A percentile compares a stretch with the other conserved stretches of the same genome.
Evolutionary conservation across 2,329 filamentous ascomycete genomes (phyloP).

Genomic region (Didymosphaeria variabile): DNA sequence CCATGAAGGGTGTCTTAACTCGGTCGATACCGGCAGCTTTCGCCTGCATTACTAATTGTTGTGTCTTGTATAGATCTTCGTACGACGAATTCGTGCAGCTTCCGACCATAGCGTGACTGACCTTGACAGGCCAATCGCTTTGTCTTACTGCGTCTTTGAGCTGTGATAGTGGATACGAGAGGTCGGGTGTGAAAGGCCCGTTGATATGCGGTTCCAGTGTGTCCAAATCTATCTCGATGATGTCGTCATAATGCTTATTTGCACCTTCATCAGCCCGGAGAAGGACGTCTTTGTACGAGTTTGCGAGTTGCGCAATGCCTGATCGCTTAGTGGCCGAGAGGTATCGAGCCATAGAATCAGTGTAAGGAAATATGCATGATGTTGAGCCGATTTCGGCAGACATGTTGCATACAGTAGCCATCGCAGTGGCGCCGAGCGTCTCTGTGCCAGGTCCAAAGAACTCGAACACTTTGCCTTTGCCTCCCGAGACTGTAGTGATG

Average conservation of each 20-base stretch:
- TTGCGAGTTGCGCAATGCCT: constrained; percentile 33
- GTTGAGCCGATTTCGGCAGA: constrained; percentile 51
- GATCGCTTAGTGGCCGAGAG: constrained; percentile 40
- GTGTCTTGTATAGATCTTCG: constrained; percentile 47
- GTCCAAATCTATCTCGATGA: constrained; percentile 49
- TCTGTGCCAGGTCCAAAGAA: constrained; percentile 49
- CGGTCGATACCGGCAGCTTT: constrained; percentile 37
- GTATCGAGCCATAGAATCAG: constrained; percentile 44
- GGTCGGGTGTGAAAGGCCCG: constrained; percentile 52
- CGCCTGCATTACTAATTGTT: constrained; percentile 41
- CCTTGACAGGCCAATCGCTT: constrained; percentile 41
- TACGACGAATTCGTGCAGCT: constrained; percentile 52
- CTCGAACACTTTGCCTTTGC: constrained; percentile 49
- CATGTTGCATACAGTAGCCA: constrained; percentile 53
- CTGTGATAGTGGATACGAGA: constrained; percentile 44
- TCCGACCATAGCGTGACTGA: constrained; percentile 45
- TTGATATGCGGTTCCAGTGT: constrained; percentile 49
- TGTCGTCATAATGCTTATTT: constrained; percentile 44
- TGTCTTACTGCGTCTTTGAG: constrained; percentile 36
- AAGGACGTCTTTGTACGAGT: constrained; percentile 33
- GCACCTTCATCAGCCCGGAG: constrained; percentile 41
- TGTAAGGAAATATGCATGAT: constrained; percentile 50
- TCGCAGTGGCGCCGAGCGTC: constrained; percentile 47
- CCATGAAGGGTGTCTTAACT: constrained; percentile 41
- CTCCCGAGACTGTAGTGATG: constrained; percentile 45